Percentiles rank a stretch among this genome's conserved stretches.
phyloP scores from a whole-genome alignment of 108 stramenopile species.

The Schizochytrium sp. region DNA sequence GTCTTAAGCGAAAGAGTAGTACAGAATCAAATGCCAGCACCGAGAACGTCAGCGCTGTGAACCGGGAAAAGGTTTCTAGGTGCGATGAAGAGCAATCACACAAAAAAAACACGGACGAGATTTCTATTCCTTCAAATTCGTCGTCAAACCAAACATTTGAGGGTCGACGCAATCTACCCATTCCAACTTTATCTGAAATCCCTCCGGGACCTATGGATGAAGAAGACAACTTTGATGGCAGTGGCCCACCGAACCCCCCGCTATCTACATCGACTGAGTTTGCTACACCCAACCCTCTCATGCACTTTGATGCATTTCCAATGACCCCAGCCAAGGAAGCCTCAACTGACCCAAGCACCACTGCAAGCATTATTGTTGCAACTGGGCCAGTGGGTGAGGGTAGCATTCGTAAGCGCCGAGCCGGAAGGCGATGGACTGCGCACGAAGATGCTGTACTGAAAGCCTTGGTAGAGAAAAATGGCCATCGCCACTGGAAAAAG shows the following conservation, averaged over 20 bases:
- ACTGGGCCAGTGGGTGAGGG: conserved; percentile 20
- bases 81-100: background rate
- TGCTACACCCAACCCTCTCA: conserved; percentile 4
- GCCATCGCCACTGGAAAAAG: conserved; percentile 84
- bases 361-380: conserved; percentile 1
- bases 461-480: conserved; percentile 79
- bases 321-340: conserved; percentile 15
- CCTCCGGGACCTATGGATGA: background rate
- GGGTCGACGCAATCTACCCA: background rate
- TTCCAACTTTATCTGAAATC: conserved; percentile 3
- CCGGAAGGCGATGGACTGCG: conserved; percentile 85
- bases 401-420: background rate
- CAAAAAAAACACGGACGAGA: background rate
- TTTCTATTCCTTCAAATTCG: no score
- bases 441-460: conserved; percentile 88
- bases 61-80: background rate
- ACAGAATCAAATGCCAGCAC: background rate
- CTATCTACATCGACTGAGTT: background rate
- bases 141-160: no score
- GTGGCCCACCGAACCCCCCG: no score
- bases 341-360: background rate
- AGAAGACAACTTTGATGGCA: no score
- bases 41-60: background rate
- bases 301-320: background rate
- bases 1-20: no score